A percentile compares a stretch with the other conserved stretches of the same genome.
phyloP scores from a whole-genome alignment of 2,329 filamentous ascomycete species.

The Cercospora sp. region DNA sequence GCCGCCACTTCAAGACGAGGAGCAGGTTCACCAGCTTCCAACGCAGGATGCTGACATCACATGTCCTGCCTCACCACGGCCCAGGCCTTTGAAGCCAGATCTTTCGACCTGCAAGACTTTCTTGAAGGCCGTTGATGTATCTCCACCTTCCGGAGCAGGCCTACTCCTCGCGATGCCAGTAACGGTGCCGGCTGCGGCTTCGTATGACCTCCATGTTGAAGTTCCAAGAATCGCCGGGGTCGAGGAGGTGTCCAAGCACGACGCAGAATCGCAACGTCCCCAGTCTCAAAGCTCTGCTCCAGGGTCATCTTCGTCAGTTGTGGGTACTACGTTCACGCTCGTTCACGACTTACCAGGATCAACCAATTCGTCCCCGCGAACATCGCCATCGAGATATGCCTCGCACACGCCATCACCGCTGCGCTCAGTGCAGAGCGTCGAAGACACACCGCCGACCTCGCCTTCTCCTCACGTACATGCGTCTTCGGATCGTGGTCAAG shows the following conservation, averaged over 20 bases:
- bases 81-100: not conserved
- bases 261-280: no score
- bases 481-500: not conserved
- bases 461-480: not conserved
- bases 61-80: not conserved
- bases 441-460: constrained; percentile 6
- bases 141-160: not conserved
- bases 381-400: not conserved
- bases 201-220: not conserved
- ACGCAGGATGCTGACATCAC: not conserved
- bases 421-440: not conserved
- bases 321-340: not conserved
- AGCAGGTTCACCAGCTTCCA: not conserved
- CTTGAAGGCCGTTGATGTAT: not conserved
- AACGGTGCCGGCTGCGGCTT: not conserved
- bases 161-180: not conserved
- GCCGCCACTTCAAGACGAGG: not conserved
- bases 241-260: no score
- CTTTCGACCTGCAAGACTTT: not conserved
- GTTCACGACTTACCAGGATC: not conserved
- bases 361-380: not conserved
- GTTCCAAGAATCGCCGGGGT: no score
- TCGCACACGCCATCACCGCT: constrained; percentile 11
- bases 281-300: not conserved
- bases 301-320: not conserved